phyloP scores from a whole-genome alignment of 495 filamentous ascomycete species.

The Alectoria sarmentosa region DNA sequence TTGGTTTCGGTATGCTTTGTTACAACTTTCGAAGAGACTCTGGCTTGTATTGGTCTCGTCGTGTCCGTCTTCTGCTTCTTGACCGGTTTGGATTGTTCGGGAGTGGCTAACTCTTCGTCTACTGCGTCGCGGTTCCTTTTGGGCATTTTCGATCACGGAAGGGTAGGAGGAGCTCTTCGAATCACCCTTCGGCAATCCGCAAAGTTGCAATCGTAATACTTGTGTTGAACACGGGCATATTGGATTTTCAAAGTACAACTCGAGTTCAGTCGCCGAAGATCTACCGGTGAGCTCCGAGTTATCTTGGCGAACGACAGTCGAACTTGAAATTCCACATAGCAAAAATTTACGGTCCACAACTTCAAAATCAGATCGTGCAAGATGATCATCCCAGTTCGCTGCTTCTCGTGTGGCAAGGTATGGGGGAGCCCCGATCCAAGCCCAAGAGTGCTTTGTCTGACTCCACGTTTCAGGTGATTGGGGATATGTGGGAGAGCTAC shows the following conservation, averaged over 20 bases:
- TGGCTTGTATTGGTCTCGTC: neutral
- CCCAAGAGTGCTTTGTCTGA: constrained; percentile 21
- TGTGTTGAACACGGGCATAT: neutral
- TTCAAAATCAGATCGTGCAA: constrained; percentile 22
- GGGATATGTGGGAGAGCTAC: constrained; percentile 95
- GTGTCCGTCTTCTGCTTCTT: constrained; percentile 11
- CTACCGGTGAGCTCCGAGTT: neutral
- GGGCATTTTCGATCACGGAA: neutral
- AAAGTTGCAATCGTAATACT: neutral
- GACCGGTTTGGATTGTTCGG: neutral
- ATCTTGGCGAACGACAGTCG: neutral
- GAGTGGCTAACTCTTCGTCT: constrained; percentile 4
- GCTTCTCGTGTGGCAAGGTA: constrained; percentile 99
- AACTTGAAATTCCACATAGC: no score
- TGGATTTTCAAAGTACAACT: neutral
- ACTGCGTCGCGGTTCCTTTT: constrained; percentile 7
- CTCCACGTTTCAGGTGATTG: constrained; percentile 62
- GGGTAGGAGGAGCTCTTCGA: no score
- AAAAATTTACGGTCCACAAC: neutral
- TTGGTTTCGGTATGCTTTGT: neutral
- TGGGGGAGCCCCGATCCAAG: constrained; percentile 12
- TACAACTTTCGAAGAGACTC: neutral
- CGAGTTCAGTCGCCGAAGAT: no score
- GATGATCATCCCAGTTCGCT: constrained; percentile 98
- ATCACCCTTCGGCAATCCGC: neutral